Conservation (phyloP, 2,329 filamentous ascomycete genomes). For the Cryphonectria nitschkei region DNA sequence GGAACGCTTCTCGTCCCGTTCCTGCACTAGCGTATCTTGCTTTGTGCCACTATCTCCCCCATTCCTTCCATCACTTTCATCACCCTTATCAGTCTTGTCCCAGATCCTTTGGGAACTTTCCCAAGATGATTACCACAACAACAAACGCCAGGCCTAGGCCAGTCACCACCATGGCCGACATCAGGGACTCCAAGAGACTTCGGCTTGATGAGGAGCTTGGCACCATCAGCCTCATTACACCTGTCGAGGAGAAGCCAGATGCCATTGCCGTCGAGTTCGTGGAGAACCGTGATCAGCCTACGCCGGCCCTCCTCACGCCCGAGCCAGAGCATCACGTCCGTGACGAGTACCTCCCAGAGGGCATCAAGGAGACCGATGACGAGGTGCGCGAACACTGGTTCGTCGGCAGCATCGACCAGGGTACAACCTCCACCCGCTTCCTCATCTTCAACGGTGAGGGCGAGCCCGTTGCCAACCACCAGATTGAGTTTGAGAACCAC, state of each 20-base stretch:
- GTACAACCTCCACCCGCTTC: constrained; percentile 87
- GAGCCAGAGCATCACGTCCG: constrained; percentile 2
- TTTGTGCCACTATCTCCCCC: constrained; percentile 13
- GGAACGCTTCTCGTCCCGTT: constrained; percentile 8
- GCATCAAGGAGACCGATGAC: constrained; percentile 34
- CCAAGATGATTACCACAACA: constrained; percentile 29
- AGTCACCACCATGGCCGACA: constrained; percentile 10
- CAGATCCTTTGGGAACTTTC: constrained; percentile 9
- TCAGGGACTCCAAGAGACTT: constrained; percentile 23
- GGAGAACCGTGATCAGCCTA: constrained; percentile 27
- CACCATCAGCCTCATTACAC: constrained; percentile 26
- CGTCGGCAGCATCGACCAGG: constrained; percentile 87
- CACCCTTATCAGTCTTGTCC: constrained; percentile 7
- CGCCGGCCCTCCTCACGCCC: constrained; percentile 25
- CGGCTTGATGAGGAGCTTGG: constrained; percentile 25
- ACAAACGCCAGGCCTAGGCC: constrained; percentile 22
- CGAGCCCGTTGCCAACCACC: constrained; percentile 78
- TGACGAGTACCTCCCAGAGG: constrained; percentile 34
- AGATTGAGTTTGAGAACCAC: constrained; percentile 83
- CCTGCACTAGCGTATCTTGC: constrained; percentile 19
- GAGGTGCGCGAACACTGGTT: constrained; percentile 55
- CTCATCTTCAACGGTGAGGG: constrained; percentile 85
- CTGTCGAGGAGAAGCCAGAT: constrained; percentile 25
- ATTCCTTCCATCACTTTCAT: constrained; percentile 7
- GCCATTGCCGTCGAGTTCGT: constrained; percentile 23